Evolutionary conservation across 805 yeast species (phyloP).

Genomic region (Starmerella stellata): DNA sequence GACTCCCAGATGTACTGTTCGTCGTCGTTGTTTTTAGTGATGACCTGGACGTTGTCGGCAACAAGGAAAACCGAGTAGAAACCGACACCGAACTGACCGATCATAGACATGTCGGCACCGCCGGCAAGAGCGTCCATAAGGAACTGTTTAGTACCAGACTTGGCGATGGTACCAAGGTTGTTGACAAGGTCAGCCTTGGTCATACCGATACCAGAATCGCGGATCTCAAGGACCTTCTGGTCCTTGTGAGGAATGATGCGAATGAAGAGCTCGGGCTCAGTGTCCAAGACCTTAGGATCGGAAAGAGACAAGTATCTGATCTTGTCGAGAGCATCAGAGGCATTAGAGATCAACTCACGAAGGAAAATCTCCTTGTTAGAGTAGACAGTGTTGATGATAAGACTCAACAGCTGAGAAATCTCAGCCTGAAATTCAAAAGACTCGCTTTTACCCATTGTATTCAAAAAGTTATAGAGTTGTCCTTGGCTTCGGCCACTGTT

Average conservation of each 20-base stretch:
- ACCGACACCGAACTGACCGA: slow-evolving; percentile 99
- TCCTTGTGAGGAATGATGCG: slow-evolving; percentile 96
- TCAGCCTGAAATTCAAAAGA: slow-evolving; percentile 90
- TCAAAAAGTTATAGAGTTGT: not conserved
- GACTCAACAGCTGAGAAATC: slow-evolving; percentile 99
- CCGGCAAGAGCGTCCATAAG: slow-evolving; percentile 95
- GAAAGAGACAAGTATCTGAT: slow-evolving; percentile 91
- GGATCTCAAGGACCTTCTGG: slow-evolving; percentile 79
- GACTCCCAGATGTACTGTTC: slow-evolving; percentile 99
- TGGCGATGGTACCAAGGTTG: slow-evolving; percentile 99
- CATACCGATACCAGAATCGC: slow-evolving; percentile 99
- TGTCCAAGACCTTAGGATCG: slow-evolving; percentile 77
- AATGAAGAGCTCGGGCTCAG: slow-evolving; percentile 91
- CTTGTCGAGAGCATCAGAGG: slow-evolving; percentile 97
- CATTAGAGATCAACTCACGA: slow-evolving; percentile 97
- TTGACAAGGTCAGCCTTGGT: slow-evolving; percentile 97
- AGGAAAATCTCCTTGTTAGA: slow-evolving; percentile 98
- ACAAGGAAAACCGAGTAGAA: slow-evolving; percentile 98
- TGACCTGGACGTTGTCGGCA: slow-evolving; percentile 96
- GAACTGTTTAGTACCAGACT: slow-evolving; percentile 98
- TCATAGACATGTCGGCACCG: slow-evolving; percentile 99
- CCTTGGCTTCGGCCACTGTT: not conserved
- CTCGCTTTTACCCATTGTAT: slow-evolving; percentile 21
- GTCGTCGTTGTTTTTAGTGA: slow-evolving; percentile 95
- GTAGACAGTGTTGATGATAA: slow-evolving; percentile 98